Evolutionary conservation across 345 rosid genomes (phyloP).

Genomic region (Psidium guajava): DNA sequence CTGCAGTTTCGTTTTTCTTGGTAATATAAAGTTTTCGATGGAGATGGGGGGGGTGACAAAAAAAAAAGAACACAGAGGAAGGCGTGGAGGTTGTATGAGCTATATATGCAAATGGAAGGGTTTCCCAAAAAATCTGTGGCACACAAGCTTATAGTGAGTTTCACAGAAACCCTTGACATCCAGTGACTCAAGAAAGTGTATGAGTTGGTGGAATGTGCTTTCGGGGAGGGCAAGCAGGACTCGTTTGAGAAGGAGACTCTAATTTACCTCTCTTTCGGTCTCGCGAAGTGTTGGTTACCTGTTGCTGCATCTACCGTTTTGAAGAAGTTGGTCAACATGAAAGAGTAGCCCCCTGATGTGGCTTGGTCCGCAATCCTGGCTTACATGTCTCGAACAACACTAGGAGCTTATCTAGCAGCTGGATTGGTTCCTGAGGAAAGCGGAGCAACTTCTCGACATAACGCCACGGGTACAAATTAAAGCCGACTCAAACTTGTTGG

Average conservation of each 20-base stretch:
- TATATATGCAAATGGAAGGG: conserved; percentile 75
- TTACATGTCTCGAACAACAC: conserved; percentile 50
- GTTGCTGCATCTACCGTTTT: conserved; percentile 71
- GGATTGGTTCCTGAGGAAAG: conserved; percentile 86
- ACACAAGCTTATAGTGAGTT: conserved; percentile 42
- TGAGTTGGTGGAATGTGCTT: conserved; percentile 55
- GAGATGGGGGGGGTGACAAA: not conserved
- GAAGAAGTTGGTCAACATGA: conserved; percentile 57
- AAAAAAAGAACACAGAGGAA: too few relatives aligned
- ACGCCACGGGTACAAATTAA: conserved; percentile 54
- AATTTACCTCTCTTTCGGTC: conserved; percentile 58
- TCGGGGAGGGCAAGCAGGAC: conserved; percentile 61
- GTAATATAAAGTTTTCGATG: not conserved
- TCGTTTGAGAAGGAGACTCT: conserved; percentile 64
- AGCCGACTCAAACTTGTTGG: conserved; percentile 47
- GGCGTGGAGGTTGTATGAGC: conserved; percentile 65
- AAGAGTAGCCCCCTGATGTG: conserved; percentile 61
- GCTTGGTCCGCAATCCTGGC: conserved; percentile 77
- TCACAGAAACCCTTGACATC: conserved; percentile 42
- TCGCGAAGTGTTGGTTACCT: conserved; percentile 53
- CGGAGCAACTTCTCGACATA: conserved; percentile 78
- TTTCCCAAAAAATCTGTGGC: conserved; percentile 66
- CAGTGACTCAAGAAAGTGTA: conserved; percentile 56
- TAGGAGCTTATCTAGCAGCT: conserved; percentile 78
- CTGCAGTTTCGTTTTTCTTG: not conserved